These are phyloP conservation scores for Paraphaeosphaeria sporulosa DNA, from an alignment of 2,329 filamentous ascomycete genomes.

Conservation along the genomic window DNA sequence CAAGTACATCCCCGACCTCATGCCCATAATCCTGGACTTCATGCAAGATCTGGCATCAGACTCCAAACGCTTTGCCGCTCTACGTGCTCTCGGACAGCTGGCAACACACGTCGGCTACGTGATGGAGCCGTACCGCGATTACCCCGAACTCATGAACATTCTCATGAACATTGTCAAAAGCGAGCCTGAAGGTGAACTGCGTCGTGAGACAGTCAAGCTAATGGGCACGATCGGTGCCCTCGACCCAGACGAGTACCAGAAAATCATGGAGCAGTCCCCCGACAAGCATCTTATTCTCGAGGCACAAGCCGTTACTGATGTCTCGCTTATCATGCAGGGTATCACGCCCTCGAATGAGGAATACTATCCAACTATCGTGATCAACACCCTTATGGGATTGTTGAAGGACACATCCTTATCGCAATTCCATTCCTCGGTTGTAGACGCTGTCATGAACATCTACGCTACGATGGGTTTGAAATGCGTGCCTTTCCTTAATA, in stretches of 20 bases:
- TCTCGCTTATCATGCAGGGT: constrained; percentile 97
- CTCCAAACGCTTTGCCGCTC: constrained; percentile 86
- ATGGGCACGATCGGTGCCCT: constrained; percentile 95
- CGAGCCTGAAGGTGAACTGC: constrained; percentile 83
- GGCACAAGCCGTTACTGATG: constrained; percentile 80
- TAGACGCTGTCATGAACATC: constrained; percentile 98
- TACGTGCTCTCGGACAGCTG: constrained; percentile 89
- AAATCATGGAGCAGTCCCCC: constrained; percentile 87
- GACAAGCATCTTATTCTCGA: constrained; percentile 77
- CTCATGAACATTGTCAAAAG: constrained; percentile 93
- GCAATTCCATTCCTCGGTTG: constrained; percentile 90
- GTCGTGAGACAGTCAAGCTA: constrained; percentile 94
- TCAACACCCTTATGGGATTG: constrained; percentile 92
- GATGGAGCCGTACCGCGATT: constrained; percentile 93
- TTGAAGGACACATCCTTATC: constrained; percentile 88
- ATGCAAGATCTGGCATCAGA: constrained; percentile 93
- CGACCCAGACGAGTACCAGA: constrained; percentile 95
- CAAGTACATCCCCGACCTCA: constrained; percentile 86
- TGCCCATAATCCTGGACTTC: constrained; percentile 93
- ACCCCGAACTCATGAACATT: constrained; percentile 90
- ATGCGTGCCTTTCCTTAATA: constrained; percentile 91
- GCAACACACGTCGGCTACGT: constrained; percentile 98
- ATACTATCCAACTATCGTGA: constrained; percentile 97
- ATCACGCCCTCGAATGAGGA: constrained; percentile 96
- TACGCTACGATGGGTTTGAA: constrained; percentile 96